These are phyloP conservation scores for Acacia acuminata DNA, from an alignment of 306 rosid species.

Conservation along the genomic window DNA sequence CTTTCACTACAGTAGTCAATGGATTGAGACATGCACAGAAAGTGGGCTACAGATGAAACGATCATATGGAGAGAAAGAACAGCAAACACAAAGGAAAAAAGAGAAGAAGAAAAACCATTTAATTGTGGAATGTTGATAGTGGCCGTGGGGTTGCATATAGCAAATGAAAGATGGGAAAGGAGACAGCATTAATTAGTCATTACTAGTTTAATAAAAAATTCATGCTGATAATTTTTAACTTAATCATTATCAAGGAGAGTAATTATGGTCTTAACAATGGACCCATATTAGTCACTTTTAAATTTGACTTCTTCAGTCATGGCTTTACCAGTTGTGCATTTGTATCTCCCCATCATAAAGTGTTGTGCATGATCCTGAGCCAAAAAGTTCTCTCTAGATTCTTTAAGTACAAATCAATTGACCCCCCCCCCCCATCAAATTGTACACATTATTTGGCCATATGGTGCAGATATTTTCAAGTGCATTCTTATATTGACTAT, in stretches of 20 bases:
- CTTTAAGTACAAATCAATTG: slow-evolving; percentile 9
- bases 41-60: slow-evolving; percentile 52
- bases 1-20: slow-evolving; percentile 56
- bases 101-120: neutral
- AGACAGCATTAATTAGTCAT: slow-evolving; percentile 34
- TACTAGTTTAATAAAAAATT: slow-evolving; percentile 29
- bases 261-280: slow-evolving; percentile 32
- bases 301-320: neutral
- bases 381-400: slow-evolving; percentile 18
- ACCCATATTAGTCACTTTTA: neutral
- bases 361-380: slow-evolving; percentile 24
- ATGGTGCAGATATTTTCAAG: slow-evolving; percentile 4
- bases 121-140: slow-evolving; percentile 41
- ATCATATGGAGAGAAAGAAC: slow-evolving; percentile 23
- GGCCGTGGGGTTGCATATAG: slow-evolving; percentile 53
- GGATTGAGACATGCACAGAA: slow-evolving; percentile 46
- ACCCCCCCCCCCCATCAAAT: neutral
- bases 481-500: neutral
- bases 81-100: neutral
- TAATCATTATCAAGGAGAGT: slow-evolving; percentile 40
- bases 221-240: slow-evolving; percentile 19
- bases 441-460: slow-evolving; percentile 32
- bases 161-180: slow-evolving; percentile 35
- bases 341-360: slow-evolving; percentile 7
- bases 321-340: neutral